These are phyloP conservation scores for Benincasa hispida DNA, from an alignment of 306 rosid genomes.

Conservation along the genomic window DNA sequence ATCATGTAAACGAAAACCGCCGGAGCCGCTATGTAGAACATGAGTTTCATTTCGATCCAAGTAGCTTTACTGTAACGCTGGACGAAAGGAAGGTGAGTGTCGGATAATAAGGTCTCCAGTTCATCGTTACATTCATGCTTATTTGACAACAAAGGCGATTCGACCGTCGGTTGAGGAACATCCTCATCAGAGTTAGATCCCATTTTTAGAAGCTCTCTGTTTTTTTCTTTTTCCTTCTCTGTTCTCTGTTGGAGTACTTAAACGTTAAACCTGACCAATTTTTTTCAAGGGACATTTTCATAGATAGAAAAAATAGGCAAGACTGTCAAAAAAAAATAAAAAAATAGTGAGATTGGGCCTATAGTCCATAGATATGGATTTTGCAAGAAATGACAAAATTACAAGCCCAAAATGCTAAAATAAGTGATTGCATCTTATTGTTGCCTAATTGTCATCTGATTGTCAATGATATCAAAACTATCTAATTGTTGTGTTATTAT, in stretches of 20 bases:
- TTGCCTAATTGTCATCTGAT: too few relatives aligned
- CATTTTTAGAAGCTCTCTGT: background rate
- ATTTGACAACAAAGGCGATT: background rate
- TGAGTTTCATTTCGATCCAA: constrained; percentile 50
- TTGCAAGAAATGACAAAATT: too few relatives aligned
- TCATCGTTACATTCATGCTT: background rate
- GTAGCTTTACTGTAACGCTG: constrained; percentile 31
- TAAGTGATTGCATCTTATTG: too few relatives aligned
- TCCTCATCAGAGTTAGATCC: background rate
- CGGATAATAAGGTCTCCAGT: constrained; percentile 40
- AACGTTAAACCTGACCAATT: too few relatives aligned
- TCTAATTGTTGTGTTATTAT: too few relatives aligned
- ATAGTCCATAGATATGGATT: too few relatives aligned
- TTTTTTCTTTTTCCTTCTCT: background rate
- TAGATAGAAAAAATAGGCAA: too few relatives aligned
- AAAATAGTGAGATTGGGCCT: too few relatives aligned
- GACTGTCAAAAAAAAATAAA: too few relatives aligned
- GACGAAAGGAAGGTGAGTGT: constrained; percentile 13
- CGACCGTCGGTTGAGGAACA: background rate
- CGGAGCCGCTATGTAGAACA: constrained; percentile 47
- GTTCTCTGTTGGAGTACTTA: background rate
- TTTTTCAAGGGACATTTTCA: too few relatives aligned
- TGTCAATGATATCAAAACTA: too few relatives aligned
- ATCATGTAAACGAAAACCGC: constrained; percentile 51
- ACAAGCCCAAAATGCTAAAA: too few relatives aligned